phyloP scores from a whole-genome alignment of 306 rosid species.

The Gillenia trifoliata region DNA sequence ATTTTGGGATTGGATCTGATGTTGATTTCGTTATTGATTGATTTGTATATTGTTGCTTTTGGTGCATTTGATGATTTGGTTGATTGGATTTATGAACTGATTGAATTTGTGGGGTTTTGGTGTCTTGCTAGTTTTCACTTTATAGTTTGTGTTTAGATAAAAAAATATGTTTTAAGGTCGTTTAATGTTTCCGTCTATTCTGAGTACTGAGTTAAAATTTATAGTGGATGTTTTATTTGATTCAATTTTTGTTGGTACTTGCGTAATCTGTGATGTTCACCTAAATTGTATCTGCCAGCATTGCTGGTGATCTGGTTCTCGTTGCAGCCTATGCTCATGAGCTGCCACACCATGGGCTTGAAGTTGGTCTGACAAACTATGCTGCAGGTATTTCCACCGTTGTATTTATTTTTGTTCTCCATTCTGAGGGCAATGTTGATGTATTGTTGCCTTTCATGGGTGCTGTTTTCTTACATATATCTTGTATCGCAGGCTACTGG shows the following conservation, averaged over 20 bases:
- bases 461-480: not conserved
- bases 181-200: not conserved
- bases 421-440: constrained; percentile 73
- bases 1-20: too few relatives aligned
- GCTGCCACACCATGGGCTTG: constrained; percentile 66
- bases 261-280: not conserved
- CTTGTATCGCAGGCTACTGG: constrained; percentile 52
- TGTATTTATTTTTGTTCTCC: too few relatives aligned
- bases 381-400: constrained; percentile 58
- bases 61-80: too few relatives aligned
- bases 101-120: too few relatives aligned
- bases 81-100: too few relatives aligned
- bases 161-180: not conserved
- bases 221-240: not conserved
- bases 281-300: constrained; percentile 72
- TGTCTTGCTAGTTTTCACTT: not conserved
- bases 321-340: constrained; percentile 80
- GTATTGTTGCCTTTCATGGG: constrained; percentile 19
- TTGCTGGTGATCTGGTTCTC: constrained; percentile 76
- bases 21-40: too few relatives aligned
- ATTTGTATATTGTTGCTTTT: too few relatives aligned
- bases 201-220: too few relatives aligned
- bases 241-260: not conserved
- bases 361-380: constrained; percentile 85
- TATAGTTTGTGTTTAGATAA: not conserved